Conservation (phyloP, 176 grass and related monocot genomes). For the Ampelocalamus luodianensis region DNA sequence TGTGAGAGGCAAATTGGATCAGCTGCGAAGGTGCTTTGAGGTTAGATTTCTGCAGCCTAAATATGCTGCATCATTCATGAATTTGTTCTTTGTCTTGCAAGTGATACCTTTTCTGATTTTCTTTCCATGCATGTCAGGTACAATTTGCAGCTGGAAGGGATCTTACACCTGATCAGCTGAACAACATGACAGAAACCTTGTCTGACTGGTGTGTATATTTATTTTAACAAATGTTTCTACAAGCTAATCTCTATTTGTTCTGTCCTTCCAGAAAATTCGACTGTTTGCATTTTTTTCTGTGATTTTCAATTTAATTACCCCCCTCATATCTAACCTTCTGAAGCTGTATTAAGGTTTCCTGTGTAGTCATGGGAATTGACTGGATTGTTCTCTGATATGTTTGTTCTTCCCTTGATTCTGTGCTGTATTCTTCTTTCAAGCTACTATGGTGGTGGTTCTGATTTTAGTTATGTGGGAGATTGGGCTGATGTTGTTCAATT, state of each 20-base stretch:
- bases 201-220: conserved; percentile 75
- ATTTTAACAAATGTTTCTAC: conserved; percentile 28
- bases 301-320: conserved; percentile 1
- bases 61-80: conserved; percentile 24
- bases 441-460: neutral
- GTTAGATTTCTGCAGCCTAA: conserved; percentile 43
- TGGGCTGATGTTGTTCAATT: neutral
- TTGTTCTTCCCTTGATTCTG: neutral
- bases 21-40: conserved; percentile 93
- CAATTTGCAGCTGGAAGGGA: conserved; percentile 99
- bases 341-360: neutral
- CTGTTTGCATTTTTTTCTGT: conserved; percentile 7
- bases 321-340: neutral
- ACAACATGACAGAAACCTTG: conserved; percentile 85
- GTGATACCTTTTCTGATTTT: neutral
- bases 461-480: neutral
- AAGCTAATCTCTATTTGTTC: neutral
- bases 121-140: conserved; percentile 59
- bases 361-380: neutral
- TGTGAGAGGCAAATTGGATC: conserved; percentile 97
- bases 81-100: conserved; percentile 33
- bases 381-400: neutral
- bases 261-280: neutral
- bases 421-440: neutral
- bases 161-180: conserved; percentile 87